phyloP scores from a whole-genome alignment of 2,329 filamentous ascomycete genomes.

The Cyphellophora europaea region DNA sequence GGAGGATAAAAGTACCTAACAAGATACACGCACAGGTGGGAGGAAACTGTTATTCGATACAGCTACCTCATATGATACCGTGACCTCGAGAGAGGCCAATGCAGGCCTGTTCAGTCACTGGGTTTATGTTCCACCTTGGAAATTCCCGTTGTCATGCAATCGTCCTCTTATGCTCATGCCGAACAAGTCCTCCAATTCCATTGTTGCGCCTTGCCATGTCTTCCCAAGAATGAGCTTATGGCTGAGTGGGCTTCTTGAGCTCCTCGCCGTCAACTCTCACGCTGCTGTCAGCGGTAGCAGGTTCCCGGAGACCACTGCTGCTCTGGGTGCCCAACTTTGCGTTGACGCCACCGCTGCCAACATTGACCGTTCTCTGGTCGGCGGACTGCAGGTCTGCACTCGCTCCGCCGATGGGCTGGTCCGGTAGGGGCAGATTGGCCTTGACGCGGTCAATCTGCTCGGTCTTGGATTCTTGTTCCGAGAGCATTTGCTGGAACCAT shows the following conservation, averaged over 20 bases:
- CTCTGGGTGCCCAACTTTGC: constrained; percentile 37
- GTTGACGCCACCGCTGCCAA: constrained; percentile 52
- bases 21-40: too few species aligned
- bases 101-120: too few species aligned
- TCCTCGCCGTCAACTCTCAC: constrained; percentile 39
- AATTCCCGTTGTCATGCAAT: too few species aligned
- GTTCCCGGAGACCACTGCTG: constrained; percentile 46
- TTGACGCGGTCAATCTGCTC: constrained; percentile 59
- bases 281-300: constrained; percentile 49
- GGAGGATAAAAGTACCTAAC: too few species aligned
- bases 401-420: constrained; percentile 55
- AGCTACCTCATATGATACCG: too few species aligned
- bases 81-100: too few species aligned
- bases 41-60: too few species aligned
- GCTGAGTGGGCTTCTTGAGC: constrained; percentile 45
- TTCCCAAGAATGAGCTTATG: too few species aligned
- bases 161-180: too few species aligned
- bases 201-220: too few species aligned
- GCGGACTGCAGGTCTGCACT: constrained; percentile 70
- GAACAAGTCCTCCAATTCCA: too few species aligned
- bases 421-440: constrained; percentile 68
- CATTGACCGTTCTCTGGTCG: constrained; percentile 59
- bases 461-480: constrained; percentile 42
- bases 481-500: constrained; percentile 20
- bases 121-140: too few species aligned